A percentile compares a stretch with the other conserved stretches of the same genome.
Evolutionary conservation across 2,329 filamentous ascomycete genomes (phyloP).

Genomic region (Phaeoacremonium minimum): DNA sequence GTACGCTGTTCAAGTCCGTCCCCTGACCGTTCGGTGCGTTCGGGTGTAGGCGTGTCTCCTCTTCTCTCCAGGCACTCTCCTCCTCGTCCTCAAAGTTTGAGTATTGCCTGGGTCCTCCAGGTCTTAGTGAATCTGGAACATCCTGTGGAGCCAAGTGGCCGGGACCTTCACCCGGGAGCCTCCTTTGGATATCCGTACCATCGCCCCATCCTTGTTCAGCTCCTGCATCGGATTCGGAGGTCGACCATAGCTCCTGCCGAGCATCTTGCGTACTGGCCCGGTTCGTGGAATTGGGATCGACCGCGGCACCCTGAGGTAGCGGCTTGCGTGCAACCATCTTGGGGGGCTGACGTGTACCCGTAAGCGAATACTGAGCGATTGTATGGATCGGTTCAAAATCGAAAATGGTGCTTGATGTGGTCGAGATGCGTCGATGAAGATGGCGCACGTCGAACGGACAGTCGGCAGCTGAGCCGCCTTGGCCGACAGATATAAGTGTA

Average conservation of each 20-base stretch:
- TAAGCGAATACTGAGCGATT: no score
- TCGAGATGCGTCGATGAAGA: no score
- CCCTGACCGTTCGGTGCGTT: slow-evolving; percentile 9
- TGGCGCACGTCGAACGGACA: no score
- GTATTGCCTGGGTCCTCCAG: slow-evolving; percentile 19
- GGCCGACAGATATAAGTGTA: no score
- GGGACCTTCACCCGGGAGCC: not conserved
- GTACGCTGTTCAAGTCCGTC: slow-evolving; percentile 18
- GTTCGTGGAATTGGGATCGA: slow-evolving; percentile 16
- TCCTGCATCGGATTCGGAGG: slow-evolving; percentile 24
- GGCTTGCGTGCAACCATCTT: slow-evolving; percentile 39
- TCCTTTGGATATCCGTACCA: not conserved
- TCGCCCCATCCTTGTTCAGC: slow-evolving; percentile 22
- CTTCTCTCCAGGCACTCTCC: slow-evolving; percentile 28
- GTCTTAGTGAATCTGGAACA: slow-evolving; percentile 25
- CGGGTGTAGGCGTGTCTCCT: slow-evolving; percentile 6
- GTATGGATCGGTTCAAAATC: no score
- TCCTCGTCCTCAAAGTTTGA: slow-evolving; percentile 23
- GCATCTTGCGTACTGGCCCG: slow-evolving; percentile 19
- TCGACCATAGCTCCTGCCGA: slow-evolving; percentile 24
- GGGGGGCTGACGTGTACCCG: slow-evolving; percentile 10
- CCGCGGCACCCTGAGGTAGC: slow-evolving; percentile 19
- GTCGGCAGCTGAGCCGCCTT: no score
- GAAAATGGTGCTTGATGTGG: no score
- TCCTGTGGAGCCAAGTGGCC: slow-evolving; percentile 5